A percentile compares a stretch with the other conserved stretches of the same genome.
Evolutionary conservation across 306 rosid species (phyloP).

Genomic region (Dryas octopetala): DNA sequence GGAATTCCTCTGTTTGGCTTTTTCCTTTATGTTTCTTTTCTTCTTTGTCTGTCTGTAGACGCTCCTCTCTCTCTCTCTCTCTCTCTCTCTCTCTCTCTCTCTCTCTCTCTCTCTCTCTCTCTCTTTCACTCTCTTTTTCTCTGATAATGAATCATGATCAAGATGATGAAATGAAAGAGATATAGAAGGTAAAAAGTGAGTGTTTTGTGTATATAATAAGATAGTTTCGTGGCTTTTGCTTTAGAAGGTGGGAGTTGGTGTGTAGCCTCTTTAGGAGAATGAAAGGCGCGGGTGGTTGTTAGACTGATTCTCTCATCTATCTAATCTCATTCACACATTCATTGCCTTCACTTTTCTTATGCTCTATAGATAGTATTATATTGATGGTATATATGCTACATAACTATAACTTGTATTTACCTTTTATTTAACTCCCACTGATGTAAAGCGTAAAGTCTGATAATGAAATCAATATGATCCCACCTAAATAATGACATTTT

Average conservation of each 20-base stretch:
- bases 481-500: neutral
- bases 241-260: constrained; percentile 71
- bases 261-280: constrained; percentile 50
- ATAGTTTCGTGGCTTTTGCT: constrained; percentile 73
- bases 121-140: constrained; percentile 5
- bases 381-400: neutral
- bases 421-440: no score
- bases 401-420: neutral
- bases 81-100: constrained; percentile 12
- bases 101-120: constrained; percentile 25
- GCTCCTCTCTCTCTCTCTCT: constrained; percentile 30
- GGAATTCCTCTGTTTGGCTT: constrained; percentile 23
- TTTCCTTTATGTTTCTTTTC: constrained; percentile 28
- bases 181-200: constrained; percentile 2
- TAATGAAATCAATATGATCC: neutral
- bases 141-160: neutral
- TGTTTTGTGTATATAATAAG: neutral
- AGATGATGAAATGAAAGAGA: neutral
- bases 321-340: neutral
- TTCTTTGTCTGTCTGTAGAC: constrained; percentile 42
- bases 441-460: neutral
- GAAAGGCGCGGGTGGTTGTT: constrained; percentile 63
- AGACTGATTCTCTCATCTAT: constrained; percentile 36
- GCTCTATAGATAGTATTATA: neutral
- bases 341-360: neutral